phyloP scores from a whole-genome alignment of 164 flowering plant species.

The Dillenia turbinata region DNA sequence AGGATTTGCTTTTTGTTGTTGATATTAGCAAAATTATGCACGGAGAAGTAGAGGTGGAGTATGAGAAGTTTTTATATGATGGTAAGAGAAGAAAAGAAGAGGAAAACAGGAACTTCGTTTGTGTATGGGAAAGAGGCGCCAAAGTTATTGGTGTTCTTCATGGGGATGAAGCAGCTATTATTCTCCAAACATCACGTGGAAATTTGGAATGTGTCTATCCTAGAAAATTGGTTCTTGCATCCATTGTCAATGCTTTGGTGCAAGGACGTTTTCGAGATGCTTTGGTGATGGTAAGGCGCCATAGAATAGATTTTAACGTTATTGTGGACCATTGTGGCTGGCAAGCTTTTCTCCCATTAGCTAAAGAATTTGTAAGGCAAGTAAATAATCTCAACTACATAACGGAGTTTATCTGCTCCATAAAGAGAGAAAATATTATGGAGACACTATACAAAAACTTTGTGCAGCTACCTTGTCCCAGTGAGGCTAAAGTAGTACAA shows the following conservation, averaged over 20 bases:
- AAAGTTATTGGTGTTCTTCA: slow-evolving; percentile 74
- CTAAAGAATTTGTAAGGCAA: slow-evolving; percentile 79
- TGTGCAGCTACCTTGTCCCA: slow-evolving; percentile 23
- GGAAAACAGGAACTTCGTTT: slow-evolving; percentile 43
- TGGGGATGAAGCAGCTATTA: slow-evolving; percentile 87
- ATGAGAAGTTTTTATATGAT: slow-evolving; percentile 42
- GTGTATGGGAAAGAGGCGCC: slow-evolving; percentile 94
- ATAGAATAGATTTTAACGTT: slow-evolving; percentile 86
- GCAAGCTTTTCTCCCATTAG: slow-evolving; percentile 57
- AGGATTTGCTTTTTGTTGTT: slow-evolving; percentile 69
- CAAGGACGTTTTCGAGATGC: slow-evolving; percentile 84
- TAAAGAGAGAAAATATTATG: slow-evolving; percentile 65
- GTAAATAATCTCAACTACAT: slow-evolving; percentile 76
- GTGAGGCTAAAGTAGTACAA: slow-evolving; percentile 19
- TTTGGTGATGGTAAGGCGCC: slow-evolving; percentile 83
- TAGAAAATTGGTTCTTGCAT: slow-evolving; percentile 75
- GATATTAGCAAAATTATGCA: slow-evolving; percentile 47
- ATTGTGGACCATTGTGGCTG: slow-evolving; percentile 84
- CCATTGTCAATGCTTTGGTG: slow-evolving; percentile 74
- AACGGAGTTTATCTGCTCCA: slow-evolving; percentile 83
- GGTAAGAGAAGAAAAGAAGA: slow-evolving; percentile 38
- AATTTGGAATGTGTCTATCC: slow-evolving; percentile 91
- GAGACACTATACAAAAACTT: slow-evolving; percentile 65
- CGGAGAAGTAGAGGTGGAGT: slow-evolving; percentile 42
- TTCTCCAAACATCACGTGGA: slow-evolving; percentile 81